Conservation (phyloP, 352 stramenopile species). For the Globisporangium okanoganense region DNA sequence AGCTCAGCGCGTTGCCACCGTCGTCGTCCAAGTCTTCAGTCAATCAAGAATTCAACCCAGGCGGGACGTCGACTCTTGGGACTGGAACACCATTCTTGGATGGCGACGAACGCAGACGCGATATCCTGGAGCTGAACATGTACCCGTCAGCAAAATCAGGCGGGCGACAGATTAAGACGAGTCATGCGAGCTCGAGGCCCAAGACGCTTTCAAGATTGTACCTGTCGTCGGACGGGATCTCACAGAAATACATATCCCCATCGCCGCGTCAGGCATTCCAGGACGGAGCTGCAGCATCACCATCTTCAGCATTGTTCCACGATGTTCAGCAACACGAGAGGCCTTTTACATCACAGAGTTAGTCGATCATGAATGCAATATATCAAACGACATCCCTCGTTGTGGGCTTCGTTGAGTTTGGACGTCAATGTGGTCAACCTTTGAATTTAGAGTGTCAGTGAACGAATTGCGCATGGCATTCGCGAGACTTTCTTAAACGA, state of each 20-base stretch:
- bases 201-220: slow-evolving; percentile 60
- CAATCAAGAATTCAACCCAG: slow-evolving; percentile 21
- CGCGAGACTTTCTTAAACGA: background rate
- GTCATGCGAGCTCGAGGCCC: slow-evolving; percentile 37
- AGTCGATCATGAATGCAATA: slow-evolving; percentile 3
- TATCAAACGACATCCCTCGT: background rate
- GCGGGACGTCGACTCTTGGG: background rate
- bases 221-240: slow-evolving; percentile 70
- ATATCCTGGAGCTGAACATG: slow-evolving; percentile 54
- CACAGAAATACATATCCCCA: slow-evolving; percentile 62
- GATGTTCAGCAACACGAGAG: slow-evolving; percentile 13
- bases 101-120: slow-evolving; percentile 33
- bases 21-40: slow-evolving; percentile 8
- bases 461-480: background rate
- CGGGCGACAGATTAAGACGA: slow-evolving; percentile 63
- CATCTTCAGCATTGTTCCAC: slow-evolving; percentile 7
- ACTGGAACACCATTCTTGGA: slow-evolving; percentile 15
- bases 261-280: slow-evolving; percentile 22
- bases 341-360: slow-evolving; percentile 15
- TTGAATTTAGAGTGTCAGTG: background rate
- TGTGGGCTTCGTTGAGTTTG: background rate
- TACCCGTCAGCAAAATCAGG: slow-evolving; percentile 45
- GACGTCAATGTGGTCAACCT: background rate
- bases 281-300: slow-evolving; percentile 8
- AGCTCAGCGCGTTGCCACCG: slow-evolving; percentile 25